Evolutionary conservation across 108 stramenopile species (phyloP).

Genomic region (Pseudonitzschia pungens): DNA sequence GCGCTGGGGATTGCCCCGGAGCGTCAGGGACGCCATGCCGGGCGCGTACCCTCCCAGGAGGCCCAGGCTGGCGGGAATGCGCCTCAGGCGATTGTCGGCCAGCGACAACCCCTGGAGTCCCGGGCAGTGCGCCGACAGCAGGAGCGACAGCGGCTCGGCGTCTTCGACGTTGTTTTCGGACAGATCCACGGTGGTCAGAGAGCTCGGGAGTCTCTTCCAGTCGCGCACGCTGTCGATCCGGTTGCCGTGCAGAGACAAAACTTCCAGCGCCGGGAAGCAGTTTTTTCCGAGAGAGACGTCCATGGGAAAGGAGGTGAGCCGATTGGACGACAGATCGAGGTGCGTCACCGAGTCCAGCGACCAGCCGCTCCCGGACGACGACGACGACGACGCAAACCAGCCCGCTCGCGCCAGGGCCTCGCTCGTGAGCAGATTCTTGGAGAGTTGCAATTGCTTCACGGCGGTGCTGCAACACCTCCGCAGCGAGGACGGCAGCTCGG

Average conservation of each 20-base stretch:
- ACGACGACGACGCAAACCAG: neutral
- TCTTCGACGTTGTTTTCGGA: slow-evolving; percentile 39
- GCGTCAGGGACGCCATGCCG: slow-evolving; percentile 24
- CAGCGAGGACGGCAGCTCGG: slow-evolving; percentile 12
- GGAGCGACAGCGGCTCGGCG: slow-evolving; percentile 21
- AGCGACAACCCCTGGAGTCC: slow-evolving; percentile 22
- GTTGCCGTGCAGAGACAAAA: slow-evolving; percentile 24
- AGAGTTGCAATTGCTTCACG: slow-evolving; percentile 9
- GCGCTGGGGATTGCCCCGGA: slow-evolving; percentile 45
- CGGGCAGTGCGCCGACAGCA: slow-evolving; percentile 19
- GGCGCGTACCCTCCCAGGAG: slow-evolving; percentile 17
- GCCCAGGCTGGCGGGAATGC: slow-evolving; percentile 36
- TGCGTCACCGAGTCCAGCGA: slow-evolving; percentile 5
- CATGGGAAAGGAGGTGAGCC: slow-evolving; percentile 13
- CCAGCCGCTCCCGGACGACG: no score
- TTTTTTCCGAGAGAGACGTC: neutral
- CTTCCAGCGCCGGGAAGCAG: slow-evolving; percentile 13
- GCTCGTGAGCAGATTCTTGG: slow-evolving; percentile 19
- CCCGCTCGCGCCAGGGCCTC: neutral
- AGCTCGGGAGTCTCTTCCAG: slow-evolving; percentile 12
- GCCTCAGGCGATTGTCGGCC: slow-evolving; percentile 20
- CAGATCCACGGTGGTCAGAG: slow-evolving; percentile 28
- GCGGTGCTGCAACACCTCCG: neutral
- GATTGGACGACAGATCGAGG: slow-evolving; percentile 28
- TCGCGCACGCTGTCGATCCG: slow-evolving; percentile 19